Conservation (phyloP, 257 asterid species). For the Penstemon barbatus region DNA sequence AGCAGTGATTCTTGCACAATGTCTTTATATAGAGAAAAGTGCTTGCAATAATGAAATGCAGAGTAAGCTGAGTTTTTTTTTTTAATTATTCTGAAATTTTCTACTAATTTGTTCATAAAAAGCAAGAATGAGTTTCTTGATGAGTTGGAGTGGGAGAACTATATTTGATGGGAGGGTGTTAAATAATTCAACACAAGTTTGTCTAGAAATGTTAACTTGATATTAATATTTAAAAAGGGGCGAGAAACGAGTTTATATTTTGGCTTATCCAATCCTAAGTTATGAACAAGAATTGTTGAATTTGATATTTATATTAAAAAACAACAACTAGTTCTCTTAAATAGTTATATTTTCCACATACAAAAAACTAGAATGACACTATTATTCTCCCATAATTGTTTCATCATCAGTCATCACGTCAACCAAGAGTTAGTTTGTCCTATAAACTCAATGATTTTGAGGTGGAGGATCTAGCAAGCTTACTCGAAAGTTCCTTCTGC, state of each 20-base stretch:
- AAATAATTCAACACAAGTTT: not conserved
- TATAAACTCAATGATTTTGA: no score
- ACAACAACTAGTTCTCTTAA: not conserved
- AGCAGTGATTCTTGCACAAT: constrained; percentile 75
- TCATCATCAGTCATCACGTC: no score
- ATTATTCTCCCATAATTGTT: no score
- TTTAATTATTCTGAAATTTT: not conserved
- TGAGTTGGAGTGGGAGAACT: not conserved
- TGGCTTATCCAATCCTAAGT: not conserved
- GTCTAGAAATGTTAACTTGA: no score
- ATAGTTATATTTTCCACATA: not conserved
- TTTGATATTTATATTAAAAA: not conserved
- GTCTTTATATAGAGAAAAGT: constrained; percentile 65
- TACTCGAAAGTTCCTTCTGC: not conserved
- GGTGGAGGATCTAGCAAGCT: no score
- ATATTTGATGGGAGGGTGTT: not conserved
- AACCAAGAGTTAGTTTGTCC: no score
- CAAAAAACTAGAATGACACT: not conserved
- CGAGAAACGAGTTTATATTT: not conserved
- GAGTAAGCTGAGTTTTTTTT: constrained; percentile 42
- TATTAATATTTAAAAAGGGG: not conserved
- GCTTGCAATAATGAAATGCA: constrained; percentile 79
- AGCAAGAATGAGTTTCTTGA: constrained; percentile 9
- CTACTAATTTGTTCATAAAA: not conserved
- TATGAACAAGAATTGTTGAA: not conserved